These are phyloP conservation scores for Cicer arietinum DNA, from an alignment of 306 rosid genomes.

Conservation along the genomic window DNA sequence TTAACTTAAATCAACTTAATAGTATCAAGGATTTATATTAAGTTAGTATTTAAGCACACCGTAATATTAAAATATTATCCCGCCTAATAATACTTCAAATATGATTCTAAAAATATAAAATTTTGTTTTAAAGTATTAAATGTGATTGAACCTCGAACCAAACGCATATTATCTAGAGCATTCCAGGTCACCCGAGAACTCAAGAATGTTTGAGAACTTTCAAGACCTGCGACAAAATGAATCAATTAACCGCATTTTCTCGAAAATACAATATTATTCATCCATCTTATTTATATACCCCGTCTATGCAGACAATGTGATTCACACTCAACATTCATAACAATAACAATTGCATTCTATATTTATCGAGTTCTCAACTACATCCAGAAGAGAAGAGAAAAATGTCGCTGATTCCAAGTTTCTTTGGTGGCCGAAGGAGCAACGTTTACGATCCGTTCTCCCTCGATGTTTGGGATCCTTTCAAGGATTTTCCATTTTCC, in stretches of 20 bases:
- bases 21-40: too few species aligned
- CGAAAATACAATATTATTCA: not conserved
- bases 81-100: too few species aligned
- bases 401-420: constrained; percentile 1
- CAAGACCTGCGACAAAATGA: not conserved
- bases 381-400: too few species aligned
- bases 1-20: too few species aligned
- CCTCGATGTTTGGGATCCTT: not conserved
- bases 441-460: not conserved
- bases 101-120: too few species aligned
- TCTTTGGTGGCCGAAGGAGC: not conserved
- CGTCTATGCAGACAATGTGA: not conserved
- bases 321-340: not conserved
- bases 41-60: too few species aligned
- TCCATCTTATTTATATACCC: not conserved
- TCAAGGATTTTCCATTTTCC: not conserved
- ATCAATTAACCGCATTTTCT: not conserved
- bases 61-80: too few species aligned
- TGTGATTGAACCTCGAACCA: too few species aligned
- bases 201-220: too few species aligned
- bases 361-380: not conserved
- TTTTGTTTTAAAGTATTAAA: too few species aligned
- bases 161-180: too few species aligned
- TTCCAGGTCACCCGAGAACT: too few species aligned
- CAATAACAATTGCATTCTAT: not conserved